A percentile compares a stretch with the other conserved stretches of the same genome.
These are phyloP conservation scores for Termitomyces sp. DNA, from an alignment of 768 basidiomycete species.

Conservation along the genomic window DNA sequence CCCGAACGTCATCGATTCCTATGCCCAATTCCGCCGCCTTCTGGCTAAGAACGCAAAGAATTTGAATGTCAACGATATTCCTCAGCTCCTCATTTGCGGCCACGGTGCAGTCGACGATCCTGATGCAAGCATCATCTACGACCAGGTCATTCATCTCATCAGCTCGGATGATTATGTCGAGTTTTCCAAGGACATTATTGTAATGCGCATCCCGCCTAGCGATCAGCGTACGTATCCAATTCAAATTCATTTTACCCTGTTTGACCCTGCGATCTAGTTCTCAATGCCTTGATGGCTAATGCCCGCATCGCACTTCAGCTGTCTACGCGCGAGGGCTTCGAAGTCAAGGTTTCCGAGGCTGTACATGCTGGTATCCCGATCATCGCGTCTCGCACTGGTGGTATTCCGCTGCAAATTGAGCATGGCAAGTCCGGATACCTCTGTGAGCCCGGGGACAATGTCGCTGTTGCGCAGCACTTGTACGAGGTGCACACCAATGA, in stretches of 20 bases:
- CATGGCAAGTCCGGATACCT: constrained; percentile 87
- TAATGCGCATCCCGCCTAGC: constrained; percentile 78
- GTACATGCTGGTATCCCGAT: constrained; percentile 86
- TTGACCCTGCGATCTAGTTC: constrained; percentile 38
- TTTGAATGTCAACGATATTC: constrained; percentile 44
- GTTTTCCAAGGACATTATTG: constrained; percentile 60
- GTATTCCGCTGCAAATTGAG: constrained; percentile 89
- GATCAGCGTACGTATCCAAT: constrained; percentile 61
- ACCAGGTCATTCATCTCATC: constrained; percentile 64
- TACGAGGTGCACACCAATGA: constrained; percentile 76
- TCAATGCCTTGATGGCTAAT: constrained; percentile 87
- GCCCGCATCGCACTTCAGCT: constrained; percentile 88
- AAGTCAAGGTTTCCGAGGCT: constrained; percentile 96
- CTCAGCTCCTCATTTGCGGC: constrained; percentile 79
- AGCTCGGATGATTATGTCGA: constrained; percentile 42
- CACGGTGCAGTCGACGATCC: constrained; percentile 95
- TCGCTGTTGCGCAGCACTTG: constrained; percentile 68
- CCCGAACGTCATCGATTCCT: constrained; percentile 82
- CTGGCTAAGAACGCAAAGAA: constrained; percentile 40
- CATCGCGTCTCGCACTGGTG: constrained; percentile 80
- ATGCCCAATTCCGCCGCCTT: constrained; percentile 72
- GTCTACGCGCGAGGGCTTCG: constrained; percentile 92
- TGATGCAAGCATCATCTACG: constrained; percentile 89
- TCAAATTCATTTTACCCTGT: neutral
- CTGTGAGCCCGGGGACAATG: constrained; percentile 71